Conservation (phyloP, 2,329 filamentous ascomycete species). For the Exophiala lecanii-corni region DNA sequence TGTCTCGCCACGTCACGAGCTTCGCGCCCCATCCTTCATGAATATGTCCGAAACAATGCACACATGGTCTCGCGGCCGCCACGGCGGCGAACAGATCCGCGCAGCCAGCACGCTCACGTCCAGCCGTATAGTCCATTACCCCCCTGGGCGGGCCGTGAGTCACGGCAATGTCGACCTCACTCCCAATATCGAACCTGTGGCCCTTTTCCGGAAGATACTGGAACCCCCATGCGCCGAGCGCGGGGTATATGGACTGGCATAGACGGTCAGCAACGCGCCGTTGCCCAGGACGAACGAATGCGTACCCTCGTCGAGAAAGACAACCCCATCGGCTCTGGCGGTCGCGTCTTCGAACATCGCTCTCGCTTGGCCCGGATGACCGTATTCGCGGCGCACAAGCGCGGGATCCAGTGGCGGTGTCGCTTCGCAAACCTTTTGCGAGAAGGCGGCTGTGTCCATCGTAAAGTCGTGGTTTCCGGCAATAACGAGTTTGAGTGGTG, state of each 20-base stretch:
- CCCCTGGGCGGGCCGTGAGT: slow-evolving; percentile 54
- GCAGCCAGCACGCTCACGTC: slow-evolving; percentile 32
- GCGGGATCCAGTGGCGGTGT: slow-evolving; percentile 27
- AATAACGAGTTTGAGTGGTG: slow-evolving; percentile 52
- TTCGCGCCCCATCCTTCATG: slow-evolving; percentile 54
- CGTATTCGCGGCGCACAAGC: slow-evolving; percentile 36
- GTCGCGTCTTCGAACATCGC: slow-evolving; percentile 38
- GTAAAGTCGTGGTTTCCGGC: slow-evolving; percentile 53
- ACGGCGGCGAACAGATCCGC: slow-evolving; percentile 31
- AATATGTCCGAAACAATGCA: slow-evolving; percentile 42
- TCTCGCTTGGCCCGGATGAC: slow-evolving; percentile 36
- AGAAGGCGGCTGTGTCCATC: slow-evolving; percentile 37
- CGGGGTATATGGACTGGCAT: slow-evolving; percentile 53
- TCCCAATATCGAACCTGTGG: slow-evolving; percentile 35
- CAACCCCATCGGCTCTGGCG: slow-evolving; percentile 37
- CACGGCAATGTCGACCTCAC: slow-evolving; percentile 44
- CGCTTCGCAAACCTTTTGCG: slow-evolving; percentile 31
- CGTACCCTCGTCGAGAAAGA: slow-evolving; percentile 49
- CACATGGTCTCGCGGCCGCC: slow-evolving; percentile 30
- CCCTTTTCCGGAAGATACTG: slow-evolving; percentile 40
- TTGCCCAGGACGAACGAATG: slow-evolving; percentile 47
- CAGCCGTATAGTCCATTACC: slow-evolving; percentile 44
- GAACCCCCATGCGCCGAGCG: slow-evolving; percentile 45
- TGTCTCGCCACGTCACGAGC: slow-evolving; percentile 47
- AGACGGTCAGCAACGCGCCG: slow-evolving; percentile 47